A percentile compares a stretch with the other conserved stretches of the same genome.
phyloP scores from a whole-genome alignment of 257 asterid genomes.

The Salvia miltiorrhiza region DNA sequence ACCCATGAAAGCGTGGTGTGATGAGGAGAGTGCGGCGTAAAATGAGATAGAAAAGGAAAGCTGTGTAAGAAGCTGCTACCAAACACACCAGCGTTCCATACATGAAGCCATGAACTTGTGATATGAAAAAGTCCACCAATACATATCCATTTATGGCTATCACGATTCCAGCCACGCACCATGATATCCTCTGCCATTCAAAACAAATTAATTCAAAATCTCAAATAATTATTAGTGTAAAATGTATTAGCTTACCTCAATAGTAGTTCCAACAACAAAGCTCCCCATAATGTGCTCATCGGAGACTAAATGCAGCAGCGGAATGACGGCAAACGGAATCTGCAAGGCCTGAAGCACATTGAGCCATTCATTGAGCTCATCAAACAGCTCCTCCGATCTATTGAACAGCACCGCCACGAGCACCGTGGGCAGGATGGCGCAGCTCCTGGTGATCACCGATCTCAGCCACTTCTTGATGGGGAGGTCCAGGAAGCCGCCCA shows the following conservation, averaged over 20 bases:
- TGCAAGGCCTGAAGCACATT: conserved; percentile 78
- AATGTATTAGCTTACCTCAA: too few species aligned
- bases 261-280: conserved; percentile 51
- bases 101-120: conserved; percentile 53
- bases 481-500: conserved; percentile 71
- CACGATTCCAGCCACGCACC: conserved; percentile 63
- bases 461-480: conserved; percentile 65
- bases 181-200: conserved; percentile 55
- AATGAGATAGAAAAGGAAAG: conserved; percentile 54
- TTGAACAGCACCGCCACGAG: conserved; percentile 60
- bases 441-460: conserved; percentile 67
- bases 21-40: conserved; percentile 30
- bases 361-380: conserved; percentile 63
- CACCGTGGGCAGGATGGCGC: conserved; percentile 63
- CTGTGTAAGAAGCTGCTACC: conserved; percentile 42
- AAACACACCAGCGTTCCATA: conserved; percentile 37
- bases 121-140: conserved; percentile 54
- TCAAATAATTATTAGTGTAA: too few species aligned
- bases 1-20: conserved; percentile 31
- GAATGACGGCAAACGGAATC: conserved; percentile 70
- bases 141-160: conserved; percentile 67
- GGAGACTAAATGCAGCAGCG: conserved; percentile 61
- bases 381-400: conserved; percentile 58
- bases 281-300: conserved; percentile 60
- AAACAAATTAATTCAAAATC: too few species aligned